phyloP scores from a whole-genome alignment of 495 filamentous ascomycete genomes.

The Hypomontagnella monticulosa region DNA sequence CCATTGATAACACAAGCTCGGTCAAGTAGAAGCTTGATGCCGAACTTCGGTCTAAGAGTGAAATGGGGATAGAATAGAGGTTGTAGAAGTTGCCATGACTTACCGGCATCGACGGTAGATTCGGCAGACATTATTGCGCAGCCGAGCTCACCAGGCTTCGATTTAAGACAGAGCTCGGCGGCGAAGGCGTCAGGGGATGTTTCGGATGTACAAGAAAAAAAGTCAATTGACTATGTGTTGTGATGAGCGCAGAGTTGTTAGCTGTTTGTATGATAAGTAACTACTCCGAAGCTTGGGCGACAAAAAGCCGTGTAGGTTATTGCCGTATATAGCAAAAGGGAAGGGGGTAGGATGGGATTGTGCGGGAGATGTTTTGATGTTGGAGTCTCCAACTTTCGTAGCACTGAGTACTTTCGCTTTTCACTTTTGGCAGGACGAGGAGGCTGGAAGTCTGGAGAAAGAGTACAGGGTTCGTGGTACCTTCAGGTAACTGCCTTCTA shows the following conservation, averaged over 20 bases:
- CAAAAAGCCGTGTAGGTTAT: slow-evolving; percentile 11
- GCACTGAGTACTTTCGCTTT: not conserved
- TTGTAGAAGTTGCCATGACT: slow-evolving; percentile 25
- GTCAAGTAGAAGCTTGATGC: not conserved
- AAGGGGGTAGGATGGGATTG: slow-evolving; percentile 27
- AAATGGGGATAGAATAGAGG: slow-evolving; percentile 1
- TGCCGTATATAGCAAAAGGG: slow-evolving; percentile 24
- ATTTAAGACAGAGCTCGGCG: slow-evolving; percentile 42
- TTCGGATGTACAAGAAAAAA: slow-evolving; percentile 25
- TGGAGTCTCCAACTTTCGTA: slow-evolving; percentile 39
- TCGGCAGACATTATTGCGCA: slow-evolving; percentile 48
- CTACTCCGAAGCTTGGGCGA: slow-evolving; percentile 27
- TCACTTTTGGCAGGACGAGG: slow-evolving; percentile 37
- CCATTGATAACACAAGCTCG: not conserved
- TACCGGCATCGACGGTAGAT: slow-evolving; percentile 45
- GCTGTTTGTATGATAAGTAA: slow-evolving; percentile 5
- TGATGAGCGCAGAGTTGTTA: slow-evolving; percentile 1
- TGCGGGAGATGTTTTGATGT: slow-evolving; percentile 32
- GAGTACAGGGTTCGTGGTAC: not conserved
- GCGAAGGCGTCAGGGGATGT: slow-evolving; percentile 19
- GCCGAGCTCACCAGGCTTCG: slow-evolving; percentile 39
- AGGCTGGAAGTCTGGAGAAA: slow-evolving; percentile 31
- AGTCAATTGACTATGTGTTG: slow-evolving; percentile 32
- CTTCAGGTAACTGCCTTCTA: not conserved
- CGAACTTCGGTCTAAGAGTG: slow-evolving; percentile 1